Conservation (phyloP, 139 green algal genomes). For the Chlamydomonas sp. region DNA sequence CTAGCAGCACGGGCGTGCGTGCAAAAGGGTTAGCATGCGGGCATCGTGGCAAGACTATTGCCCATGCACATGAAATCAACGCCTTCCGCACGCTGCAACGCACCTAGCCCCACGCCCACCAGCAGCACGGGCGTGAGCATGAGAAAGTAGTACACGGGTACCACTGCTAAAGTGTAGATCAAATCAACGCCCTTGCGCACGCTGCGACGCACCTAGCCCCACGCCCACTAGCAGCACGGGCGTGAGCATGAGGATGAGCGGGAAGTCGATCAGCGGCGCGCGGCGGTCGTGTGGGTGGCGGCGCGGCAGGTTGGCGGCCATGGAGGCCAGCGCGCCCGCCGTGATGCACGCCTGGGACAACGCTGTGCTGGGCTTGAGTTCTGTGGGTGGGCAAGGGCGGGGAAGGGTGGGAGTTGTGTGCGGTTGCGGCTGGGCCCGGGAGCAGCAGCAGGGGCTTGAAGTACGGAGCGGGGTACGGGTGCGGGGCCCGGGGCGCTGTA, state of each 20-base stretch:
- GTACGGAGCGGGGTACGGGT: too few species aligned
- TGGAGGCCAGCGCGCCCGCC: constrained; percentile 43
- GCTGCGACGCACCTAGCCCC: constrained; percentile 20
- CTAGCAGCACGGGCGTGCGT: too few species aligned
- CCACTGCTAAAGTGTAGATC: not conserved
- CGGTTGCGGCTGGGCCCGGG: not conserved
- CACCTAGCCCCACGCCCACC: constrained; percentile 51
- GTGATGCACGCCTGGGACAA: constrained; percentile 60
- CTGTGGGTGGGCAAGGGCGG: not conserved
- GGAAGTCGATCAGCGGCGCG: constrained; percentile 49
- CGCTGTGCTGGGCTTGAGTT: constrained; percentile 59
- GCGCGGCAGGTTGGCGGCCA: constrained; percentile 26
- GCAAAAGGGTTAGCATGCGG: too few species aligned
- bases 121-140: constrained; percentile 59
- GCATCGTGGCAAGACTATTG: too few species aligned
- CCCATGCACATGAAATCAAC: not conserved
- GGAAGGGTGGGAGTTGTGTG: not conserved
- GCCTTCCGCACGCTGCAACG: not conserved
- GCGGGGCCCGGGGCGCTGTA: too few species aligned
- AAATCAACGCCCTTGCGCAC: not conserved
- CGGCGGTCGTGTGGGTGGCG: constrained; percentile 31
- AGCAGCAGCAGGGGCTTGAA: not conserved
- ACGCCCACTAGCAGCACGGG: constrained; percentile 59
- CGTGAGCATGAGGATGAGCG: constrained; percentile 53
- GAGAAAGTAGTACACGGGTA: not conserved